Base-by-base conservation (phyloP, 306 rosid species). In the Sechiopsis laciniata region DNA sequence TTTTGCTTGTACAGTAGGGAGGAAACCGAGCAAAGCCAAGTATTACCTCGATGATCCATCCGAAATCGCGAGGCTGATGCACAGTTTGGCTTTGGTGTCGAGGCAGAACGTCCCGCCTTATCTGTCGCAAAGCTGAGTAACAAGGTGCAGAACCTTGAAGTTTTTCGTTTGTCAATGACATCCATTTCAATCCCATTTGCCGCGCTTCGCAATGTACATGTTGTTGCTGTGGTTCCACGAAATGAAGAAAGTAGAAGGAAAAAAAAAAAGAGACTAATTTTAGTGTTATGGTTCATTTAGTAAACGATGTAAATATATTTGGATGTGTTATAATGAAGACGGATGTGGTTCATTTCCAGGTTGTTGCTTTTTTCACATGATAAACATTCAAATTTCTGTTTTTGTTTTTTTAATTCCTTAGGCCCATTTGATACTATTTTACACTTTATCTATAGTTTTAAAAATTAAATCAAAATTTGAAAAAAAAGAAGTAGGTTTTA, bases 61-160 rank as follows among this genome's bases (percentile, higher is more conserved):
- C 11, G 95, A 92, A 73, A 88, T 92, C 60, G 88, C 79, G 12
- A 82, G 95, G 83, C 68, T 89, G 87, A 74, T 92, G 56, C 92
- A 87, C 55, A 89, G 96, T 19, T 83, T 92, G 78, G 95, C 97
- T 48, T 78, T 76, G 55, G 92, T 89, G 48, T 85, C 96, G 0
- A 87, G 83, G 5, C 91, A 82, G 53, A 77, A 42, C 69, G 19
- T 35, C 7, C n/a, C 53, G 70, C 51, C 6, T 10, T 65, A 37
- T 42, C 26, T 29, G 1, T 9, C 54, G 6, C 66, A 6, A 26
- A 60, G 19, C 42, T 62, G 40, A 62, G 8, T 7, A 21, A 26
- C 26, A 17, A 64, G 71, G 52, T 40, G 26, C 71, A 64, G 10
- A n/a, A n/a, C 53, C 71, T 10, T 37, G 53, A 35, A 64, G 53